A percentile compares a stretch with the other conserved stretches of the same genome.
Conservation (phyloP, 2,329 filamentous ascomycete genomes). For the Lachnellula suecica region DNA sequence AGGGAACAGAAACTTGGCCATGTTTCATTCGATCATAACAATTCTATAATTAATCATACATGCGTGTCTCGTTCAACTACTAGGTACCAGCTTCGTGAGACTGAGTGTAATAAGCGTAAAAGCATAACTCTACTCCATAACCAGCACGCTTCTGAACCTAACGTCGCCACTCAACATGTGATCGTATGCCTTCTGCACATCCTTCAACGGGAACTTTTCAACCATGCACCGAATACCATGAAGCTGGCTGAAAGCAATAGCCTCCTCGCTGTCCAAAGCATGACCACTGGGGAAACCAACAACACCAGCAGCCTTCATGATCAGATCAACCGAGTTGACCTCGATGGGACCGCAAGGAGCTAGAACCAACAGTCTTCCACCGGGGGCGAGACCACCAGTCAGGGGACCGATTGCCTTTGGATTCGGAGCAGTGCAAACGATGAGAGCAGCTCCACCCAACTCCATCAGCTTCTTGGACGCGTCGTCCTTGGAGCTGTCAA, state of each 20-base stretch:
- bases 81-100: too few relatives aligned
- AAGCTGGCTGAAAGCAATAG: conserved; percentile 61
- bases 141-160: conserved; percentile 29
- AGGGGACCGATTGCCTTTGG: conserved; percentile 53
- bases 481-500: conserved; percentile 55
- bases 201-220: conserved; percentile 60
- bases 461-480: conserved; percentile 47
- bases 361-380: conserved; percentile 61
- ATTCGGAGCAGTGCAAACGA: conserved; percentile 64
- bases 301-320: conserved; percentile 56
- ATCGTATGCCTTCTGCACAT: conserved; percentile 34
- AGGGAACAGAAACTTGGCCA: too few relatives aligned
- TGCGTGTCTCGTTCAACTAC: too few relatives aligned
- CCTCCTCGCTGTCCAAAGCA: conserved; percentile 62
- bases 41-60: too few relatives aligned
- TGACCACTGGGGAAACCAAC: conserved; percentile 65
- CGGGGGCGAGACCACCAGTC: conserved; percentile 49
- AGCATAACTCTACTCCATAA: conserved; percentile 20
- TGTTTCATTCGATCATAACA: too few relatives aligned
- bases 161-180: conserved; percentile 29
- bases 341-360: conserved; percentile 48
- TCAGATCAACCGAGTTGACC: conserved; percentile 42
- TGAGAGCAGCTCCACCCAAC: conserved; percentile 60
- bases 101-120: too few relatives aligned
- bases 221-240: conserved; percentile 65